Evolutionary conservation across 1,139 yeast species (phyloP), one percentile per base, ranked within the genome.

Genomic region (Nakaseomyces nivariensis): DNA sequence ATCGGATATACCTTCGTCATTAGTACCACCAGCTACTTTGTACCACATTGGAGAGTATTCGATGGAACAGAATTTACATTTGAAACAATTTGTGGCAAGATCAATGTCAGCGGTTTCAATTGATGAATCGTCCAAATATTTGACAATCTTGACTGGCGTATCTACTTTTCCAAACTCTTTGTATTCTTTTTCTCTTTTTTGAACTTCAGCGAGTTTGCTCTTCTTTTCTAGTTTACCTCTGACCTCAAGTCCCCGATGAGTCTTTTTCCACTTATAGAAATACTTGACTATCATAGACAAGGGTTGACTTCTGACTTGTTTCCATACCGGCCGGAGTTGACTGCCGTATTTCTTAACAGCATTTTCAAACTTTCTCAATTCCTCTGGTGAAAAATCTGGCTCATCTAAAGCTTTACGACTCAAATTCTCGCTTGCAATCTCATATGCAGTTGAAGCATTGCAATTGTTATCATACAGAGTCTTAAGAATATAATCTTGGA

Each of bases 191-290:
- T 42, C 25, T 9, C n/a, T 37, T 26, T 33, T 44, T 50, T 17
- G 49, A 49, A 46, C 52, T 47, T 51, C 22, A 25, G 43, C 37
- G 38, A 76, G 60, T 82, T 81, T 58, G 79, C 78, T 50, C 73
- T 72, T 51, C 96, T 69, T 0, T 95, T 95, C 52, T 81, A 82
- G 59, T 60, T 82, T 82, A 37, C 88, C 96, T 96, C 97, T 88
- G 13, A 63, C 57, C 5, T 49, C 48, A 40, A 56, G 79, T 0
- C 97, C 97, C 50, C 74, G 74, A 32, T 76, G 72, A 0, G 96
- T 82, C 65, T 90, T 90, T 66, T 90, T 90, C 97, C 97, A 90
- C 48, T 85, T 70, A 60, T 90, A 90, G 61, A 87, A 90, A 62
- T 76, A 90, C 49, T 96, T 69, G 0, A 90, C 97, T 54, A 89